These are phyloP conservation scores for Dispira parvispora DNA, from an alignment of 192 early-diverging fungal species.

Conservation along the genomic window DNA sequence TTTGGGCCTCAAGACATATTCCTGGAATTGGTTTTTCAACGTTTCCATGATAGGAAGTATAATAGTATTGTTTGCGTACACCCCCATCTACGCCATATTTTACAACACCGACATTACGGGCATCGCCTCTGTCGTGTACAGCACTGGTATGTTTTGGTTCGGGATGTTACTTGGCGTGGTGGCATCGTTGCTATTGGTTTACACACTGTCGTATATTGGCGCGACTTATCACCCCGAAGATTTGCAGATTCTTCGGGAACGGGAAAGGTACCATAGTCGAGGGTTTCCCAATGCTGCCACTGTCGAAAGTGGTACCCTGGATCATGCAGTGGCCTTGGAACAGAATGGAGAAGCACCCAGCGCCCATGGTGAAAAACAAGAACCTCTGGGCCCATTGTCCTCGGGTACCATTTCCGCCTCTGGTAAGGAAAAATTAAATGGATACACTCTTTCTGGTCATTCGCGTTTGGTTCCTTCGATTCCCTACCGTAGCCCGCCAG, in stretches of 20 bases:
- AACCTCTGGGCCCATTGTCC: no score
- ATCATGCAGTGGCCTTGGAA: no score
- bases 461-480: no score
- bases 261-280: constrained; percentile 16
- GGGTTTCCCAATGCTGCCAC: no score
- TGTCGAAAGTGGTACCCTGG: no score
- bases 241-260: constrained; percentile 43
- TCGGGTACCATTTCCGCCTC: no score
- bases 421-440: no score
- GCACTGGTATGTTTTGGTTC: constrained; percentile 56
- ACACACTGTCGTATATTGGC: constrained; percentile 42
- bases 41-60: constrained; percentile 47
- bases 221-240: constrained; percentile 48
- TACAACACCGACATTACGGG: constrained; percentile 46
- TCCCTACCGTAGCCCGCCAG: no score
- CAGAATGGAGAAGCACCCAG: no score
- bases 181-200: constrained; percentile 51
- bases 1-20: constrained; percentile 56
- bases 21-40: constrained; percentile 72
- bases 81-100: constrained; percentile 43
- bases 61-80: constrained; percentile 44
- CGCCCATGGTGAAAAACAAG: no score
- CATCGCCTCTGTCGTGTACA: constrained; percentile 44
- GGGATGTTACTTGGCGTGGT: constrained; percentile 47
- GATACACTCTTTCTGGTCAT: no score